Evolutionary conservation across 345 rosid species (phyloP).

Genomic region (Hypericum perforatum): DNA sequence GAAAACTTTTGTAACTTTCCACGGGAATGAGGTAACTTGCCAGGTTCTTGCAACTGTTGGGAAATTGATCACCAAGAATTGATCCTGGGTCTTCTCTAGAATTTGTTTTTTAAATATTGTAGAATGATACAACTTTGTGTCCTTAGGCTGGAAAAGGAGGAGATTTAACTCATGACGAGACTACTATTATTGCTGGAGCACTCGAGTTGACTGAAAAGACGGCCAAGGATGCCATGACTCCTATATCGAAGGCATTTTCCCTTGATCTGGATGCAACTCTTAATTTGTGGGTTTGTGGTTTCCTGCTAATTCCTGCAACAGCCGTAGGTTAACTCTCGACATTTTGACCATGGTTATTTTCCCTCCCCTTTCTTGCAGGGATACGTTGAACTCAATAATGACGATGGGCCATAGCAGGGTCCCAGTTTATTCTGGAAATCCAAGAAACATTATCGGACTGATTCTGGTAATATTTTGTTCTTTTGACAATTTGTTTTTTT

Average conservation of each 20-base stretch:
- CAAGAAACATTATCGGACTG: slow-evolving; percentile 74
- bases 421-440: slow-evolving; percentile 67
- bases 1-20: slow-evolving; percentile 79
- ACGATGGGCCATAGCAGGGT: slow-evolving; percentile 92
- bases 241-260: slow-evolving; percentile 88
- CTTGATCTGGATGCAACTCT: slow-evolving; percentile 95
- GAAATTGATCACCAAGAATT: slow-evolving; percentile 1
- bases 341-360: slow-evolving; percentile 11
- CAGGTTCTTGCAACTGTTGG: too few relatives aligned
- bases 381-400: slow-evolving; percentile 71
- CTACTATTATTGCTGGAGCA: slow-evolving; percentile 92
- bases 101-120: slow-evolving; percentile 1
- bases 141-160: slow-evolving; percentile 95
- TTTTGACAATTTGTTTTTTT: background rate
- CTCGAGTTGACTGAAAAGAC: slow-evolving; percentile 90
- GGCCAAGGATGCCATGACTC: slow-evolving; percentile 91
- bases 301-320: slow-evolving; percentile 16
- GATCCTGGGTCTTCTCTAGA: slow-evolving; percentile 1
- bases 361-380: slow-evolving; percentile 38
- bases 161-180: slow-evolving; percentile 82
- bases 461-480: slow-evolving; percentile 51
- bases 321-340: slow-evolving; percentile 3
- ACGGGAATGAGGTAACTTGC: slow-evolving; percentile 70
- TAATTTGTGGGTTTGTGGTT: slow-evolving; percentile 64
- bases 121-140: slow-evolving; percentile 6